Percentiles rank a stretch among this genome's conserved stretches.
These are phyloP conservation scores for Salvia splendens DNA, from an alignment of 257 asterid genomes.

Conservation along the genomic window DNA sequence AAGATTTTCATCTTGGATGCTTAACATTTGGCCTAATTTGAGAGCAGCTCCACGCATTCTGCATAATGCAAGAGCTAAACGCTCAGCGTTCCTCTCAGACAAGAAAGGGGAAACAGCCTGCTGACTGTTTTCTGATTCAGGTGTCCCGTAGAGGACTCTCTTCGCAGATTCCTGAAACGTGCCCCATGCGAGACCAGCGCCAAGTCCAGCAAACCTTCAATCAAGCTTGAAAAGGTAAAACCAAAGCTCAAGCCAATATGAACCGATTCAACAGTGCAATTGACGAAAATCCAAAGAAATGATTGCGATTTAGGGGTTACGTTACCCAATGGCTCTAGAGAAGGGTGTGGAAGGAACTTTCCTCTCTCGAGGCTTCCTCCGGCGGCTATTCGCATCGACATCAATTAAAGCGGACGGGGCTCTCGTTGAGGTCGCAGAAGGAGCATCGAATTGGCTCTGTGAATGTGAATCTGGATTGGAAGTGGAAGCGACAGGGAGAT, in stretches of 20 bases:
- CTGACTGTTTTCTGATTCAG: constrained; percentile 46
- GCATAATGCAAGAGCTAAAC: constrained; percentile 95
- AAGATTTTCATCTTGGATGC: constrained; percentile 94
- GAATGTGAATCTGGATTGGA: constrained; percentile 24
- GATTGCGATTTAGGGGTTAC: constrained; percentile 9
- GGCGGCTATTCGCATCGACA: constrained; percentile 30
- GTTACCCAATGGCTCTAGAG: constrained; percentile 88
- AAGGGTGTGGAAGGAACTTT: constrained; percentile 90
- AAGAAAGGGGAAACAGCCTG: constrained; percentile 64
- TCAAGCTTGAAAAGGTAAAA: constrained; percentile 26
- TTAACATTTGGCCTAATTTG: constrained; percentile 94
- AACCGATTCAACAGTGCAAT: constrained; percentile 13
- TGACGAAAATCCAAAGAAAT: constrained; percentile 4
- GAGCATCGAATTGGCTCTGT: constrained; percentile 11
- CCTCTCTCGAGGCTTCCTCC: constrained; percentile 84
- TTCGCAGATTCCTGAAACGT: constrained; percentile 90
- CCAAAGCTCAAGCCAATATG: constrained; percentile 34
- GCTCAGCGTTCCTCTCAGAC: constrained; percentile 91
- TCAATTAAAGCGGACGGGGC: constrained; percentile 12
- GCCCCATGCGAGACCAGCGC: constrained; percentile 99
- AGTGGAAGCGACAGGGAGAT: constrained; percentile 13
- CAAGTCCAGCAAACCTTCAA: constrained; percentile 92
- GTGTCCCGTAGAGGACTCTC: constrained; percentile 77
- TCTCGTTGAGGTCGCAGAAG: constrained; percentile 22
- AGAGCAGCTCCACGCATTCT: constrained; percentile 99